These are phyloP conservation scores for Penicillium sp. DNA, from an alignment of 2,329 filamentous ascomycete species.

Conservation along the genomic window DNA sequence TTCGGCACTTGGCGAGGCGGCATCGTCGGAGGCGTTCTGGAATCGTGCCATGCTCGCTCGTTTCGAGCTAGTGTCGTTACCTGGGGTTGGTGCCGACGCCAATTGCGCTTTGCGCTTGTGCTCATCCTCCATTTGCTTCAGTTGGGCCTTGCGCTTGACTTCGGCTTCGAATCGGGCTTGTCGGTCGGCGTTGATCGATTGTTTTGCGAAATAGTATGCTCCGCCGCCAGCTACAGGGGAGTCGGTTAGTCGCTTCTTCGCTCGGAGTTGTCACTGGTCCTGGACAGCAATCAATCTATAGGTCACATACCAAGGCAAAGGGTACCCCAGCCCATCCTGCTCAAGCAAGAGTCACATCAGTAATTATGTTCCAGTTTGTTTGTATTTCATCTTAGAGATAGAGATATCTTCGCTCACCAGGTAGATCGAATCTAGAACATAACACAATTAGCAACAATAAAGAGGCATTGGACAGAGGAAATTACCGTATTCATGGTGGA, in stretches of 20 bases:
- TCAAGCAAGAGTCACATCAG: conserved; percentile 14
- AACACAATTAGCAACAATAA: conserved; percentile 6
- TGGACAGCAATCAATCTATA: background rate
- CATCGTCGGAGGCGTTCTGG: conserved; percentile 36
- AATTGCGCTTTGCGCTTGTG: conserved; percentile 26
- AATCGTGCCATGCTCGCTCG: conserved; percentile 28
- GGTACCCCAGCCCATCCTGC: conserved; percentile 82
- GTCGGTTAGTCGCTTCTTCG: conserved; percentile 3
- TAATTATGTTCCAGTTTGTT: conserved; percentile 1
- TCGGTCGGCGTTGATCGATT: conserved; percentile 84
- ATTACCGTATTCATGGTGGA: conserved; percentile 47
- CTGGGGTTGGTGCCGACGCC: conserved; percentile 13
- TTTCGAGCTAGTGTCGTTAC: conserved; percentile 26
- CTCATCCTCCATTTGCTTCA: conserved; percentile 30
- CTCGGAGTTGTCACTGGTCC: background rate
- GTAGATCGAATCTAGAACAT: conserved; percentile 48
- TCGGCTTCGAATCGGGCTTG: conserved; percentile 60
- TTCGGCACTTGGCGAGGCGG: conserved; percentile 63
- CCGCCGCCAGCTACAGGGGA: conserved; percentile 62
- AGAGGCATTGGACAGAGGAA: background rate
- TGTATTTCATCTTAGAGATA: background rate
- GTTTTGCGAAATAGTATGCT: conserved; percentile 93
- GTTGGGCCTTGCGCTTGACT: conserved; percentile 49
- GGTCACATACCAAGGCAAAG: conserved; percentile 64
- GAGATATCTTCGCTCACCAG: conserved; percentile 40